A percentile compares a stretch with the other conserved stretches of the same genome.
phyloP scores from a whole-genome alignment of 257 asterid genomes.

The Penstemon barbatus region DNA sequence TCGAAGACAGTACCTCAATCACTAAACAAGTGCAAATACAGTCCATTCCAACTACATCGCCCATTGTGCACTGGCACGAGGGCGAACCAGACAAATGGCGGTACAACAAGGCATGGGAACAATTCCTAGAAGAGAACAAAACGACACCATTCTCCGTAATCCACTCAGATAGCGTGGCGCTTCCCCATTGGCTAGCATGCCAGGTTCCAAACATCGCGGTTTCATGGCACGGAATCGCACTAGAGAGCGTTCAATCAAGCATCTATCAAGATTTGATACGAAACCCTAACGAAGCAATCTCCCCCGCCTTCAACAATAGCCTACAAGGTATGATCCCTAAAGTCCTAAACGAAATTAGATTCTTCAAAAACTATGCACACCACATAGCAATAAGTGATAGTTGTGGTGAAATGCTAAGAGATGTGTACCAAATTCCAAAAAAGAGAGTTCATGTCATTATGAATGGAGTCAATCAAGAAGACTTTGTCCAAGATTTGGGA shows the following conservation, averaged over 20 bases:
- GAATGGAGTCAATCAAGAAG: conserved; percentile 79
- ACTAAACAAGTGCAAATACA: conserved; percentile 7
- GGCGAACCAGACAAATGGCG: conserved; percentile 82
- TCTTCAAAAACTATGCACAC: conserved; percentile 74
- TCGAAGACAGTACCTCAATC: conserved; percentile 5
- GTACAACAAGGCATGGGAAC: conserved; percentile 82
- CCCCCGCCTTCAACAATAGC: conserved; percentile 53
- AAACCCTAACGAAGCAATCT: conserved; percentile 46
- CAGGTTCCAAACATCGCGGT: conserved; percentile 61
- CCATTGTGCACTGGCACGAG: conserved; percentile 68
- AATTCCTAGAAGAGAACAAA: conserved; percentile 51
- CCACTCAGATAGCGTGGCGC: conserved; percentile 91
- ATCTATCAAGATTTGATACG: conserved; percentile 72
- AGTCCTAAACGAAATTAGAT: conserved; percentile 72
- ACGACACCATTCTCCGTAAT: conserved; percentile 54
- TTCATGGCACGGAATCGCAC: conserved; percentile 95
- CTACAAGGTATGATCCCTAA: conserved; percentile 72
- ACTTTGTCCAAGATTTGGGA: conserved; percentile 45
- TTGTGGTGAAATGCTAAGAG: conserved; percentile 89
- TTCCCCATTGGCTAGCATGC: conserved; percentile 68
- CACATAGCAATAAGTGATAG: conserved; percentile 89
- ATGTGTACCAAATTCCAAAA: conserved; percentile 77
- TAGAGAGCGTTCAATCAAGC: conserved; percentile 80
- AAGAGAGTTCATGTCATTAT: conserved; percentile 77
- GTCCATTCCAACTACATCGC: conserved; percentile 28